These are phyloP conservation scores for Chrysophaeum taylorii DNA, from an alignment of 352 stramenopile genomes.

Conservation along the genomic window DNA sequence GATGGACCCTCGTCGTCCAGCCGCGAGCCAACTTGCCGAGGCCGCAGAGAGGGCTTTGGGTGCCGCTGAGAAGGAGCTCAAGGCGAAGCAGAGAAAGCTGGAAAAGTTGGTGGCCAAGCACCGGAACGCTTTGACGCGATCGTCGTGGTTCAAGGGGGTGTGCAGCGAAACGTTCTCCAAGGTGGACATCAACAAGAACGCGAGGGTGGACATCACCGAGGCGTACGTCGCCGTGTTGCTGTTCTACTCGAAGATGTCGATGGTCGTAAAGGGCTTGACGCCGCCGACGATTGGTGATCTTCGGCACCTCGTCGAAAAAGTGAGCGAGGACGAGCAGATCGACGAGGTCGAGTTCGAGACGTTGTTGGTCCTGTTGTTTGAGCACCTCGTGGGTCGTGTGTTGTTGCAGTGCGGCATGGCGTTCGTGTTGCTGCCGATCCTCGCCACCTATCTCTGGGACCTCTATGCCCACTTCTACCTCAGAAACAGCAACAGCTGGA, in stretches of 20 bases:
- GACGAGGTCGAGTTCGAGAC: background rate
- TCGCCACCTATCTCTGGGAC: background rate
- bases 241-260: background rate
- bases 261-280: background rate
- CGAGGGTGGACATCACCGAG: background rate
- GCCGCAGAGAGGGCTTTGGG: no score
- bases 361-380: background rate
- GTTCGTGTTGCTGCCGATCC: background rate
- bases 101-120: no score
- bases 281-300: background rate
- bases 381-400: background rate
- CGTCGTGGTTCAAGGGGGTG: no score
- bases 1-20: no score
- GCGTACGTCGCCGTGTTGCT: background rate
- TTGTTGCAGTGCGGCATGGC: background rate
- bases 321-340: background rate
- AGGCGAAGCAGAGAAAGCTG: no score
- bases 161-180: background rate
- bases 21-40: no score
- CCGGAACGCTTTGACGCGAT: no score
- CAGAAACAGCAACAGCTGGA: background rate
- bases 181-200: constrained; percentile 5
- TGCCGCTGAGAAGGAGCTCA: no score
- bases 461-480: background rate
- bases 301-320: background rate